A percentile compares a stretch with the other conserved stretches of the same genome.
phyloP scores from a whole-genome alignment of 164 flowering plant genomes.

The Dillenia suffruticosa region DNA sequence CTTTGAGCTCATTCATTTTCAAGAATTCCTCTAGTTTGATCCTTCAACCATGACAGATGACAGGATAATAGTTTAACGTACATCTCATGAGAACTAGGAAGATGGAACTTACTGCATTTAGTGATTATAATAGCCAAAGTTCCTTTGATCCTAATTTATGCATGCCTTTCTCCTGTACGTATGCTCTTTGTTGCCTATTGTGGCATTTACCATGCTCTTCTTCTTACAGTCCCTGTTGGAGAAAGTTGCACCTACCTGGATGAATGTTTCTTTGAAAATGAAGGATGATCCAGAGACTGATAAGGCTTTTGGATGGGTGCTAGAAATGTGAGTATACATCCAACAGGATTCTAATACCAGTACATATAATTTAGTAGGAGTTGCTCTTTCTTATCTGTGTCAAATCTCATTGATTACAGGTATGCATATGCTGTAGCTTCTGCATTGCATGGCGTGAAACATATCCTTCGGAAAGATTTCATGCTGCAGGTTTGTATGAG shows the following conservation, averaged over 20 bases:
- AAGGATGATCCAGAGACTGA: conserved; percentile 88
- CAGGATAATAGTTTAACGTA: too few species aligned
- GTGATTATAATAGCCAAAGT: too few species aligned
- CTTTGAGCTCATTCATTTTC: too few species aligned
- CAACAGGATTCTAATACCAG: neutral
- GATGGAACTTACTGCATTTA: too few species aligned
- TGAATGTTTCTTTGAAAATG: conserved; percentile 89
- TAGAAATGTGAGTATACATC: conserved; percentile 75
- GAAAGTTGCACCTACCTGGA: conserved; percentile 95
- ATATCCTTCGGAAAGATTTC: conserved; percentile 88
- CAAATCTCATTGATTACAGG: conserved; percentile 23
- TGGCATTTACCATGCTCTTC: neutral
- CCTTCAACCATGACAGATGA: too few species aligned
- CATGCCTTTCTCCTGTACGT: too few species aligned
- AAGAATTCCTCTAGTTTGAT: too few species aligned
- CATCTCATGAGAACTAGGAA: too few species aligned
- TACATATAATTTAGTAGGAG: neutral
- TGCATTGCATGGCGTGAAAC: conserved; percentile 84
- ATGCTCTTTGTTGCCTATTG: too few species aligned
- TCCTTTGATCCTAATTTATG: too few species aligned
- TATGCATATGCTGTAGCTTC: conserved; percentile 84
- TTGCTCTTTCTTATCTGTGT: conserved; percentile 1
- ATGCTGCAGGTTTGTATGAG: conserved; percentile 78
- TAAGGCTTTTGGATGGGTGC: conserved; percentile 92
- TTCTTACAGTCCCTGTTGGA: conserved; percentile 49